Evolutionary conservation across 2,329 filamentous ascomycete genomes (phyloP).

Genomic region (Helminthosporium solani): DNA sequence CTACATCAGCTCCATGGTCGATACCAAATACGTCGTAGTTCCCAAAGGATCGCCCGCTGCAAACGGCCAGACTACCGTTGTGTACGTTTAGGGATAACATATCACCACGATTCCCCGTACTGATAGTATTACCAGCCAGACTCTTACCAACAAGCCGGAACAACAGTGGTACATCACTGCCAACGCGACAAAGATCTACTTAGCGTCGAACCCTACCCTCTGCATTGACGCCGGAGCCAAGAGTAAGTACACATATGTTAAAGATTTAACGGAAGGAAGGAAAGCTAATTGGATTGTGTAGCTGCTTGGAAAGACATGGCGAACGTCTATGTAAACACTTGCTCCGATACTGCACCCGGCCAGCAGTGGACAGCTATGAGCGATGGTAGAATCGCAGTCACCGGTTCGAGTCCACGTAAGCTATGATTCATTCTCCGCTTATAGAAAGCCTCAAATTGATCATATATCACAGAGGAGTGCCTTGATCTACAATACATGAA

Average conservation of each 20-base stretch:
- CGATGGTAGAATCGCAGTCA: conserved; percentile 31
- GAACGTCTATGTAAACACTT: conserved; percentile 26
- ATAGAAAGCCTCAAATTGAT: background rate
- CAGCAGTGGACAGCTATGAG: conserved; percentile 32
- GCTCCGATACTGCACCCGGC: conserved; percentile 19
- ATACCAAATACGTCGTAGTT: conserved; percentile 30
- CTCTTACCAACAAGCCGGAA: conserved; percentile 20
- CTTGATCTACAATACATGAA: conserved; percentile 35
- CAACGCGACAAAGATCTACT: conserved; percentile 27
- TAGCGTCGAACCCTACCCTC: conserved; percentile 25
- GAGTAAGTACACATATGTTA: conserved; percentile 9
- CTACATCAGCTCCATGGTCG: conserved; percentile 32
- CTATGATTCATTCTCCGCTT: background rate
- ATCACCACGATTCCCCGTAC: background rate
- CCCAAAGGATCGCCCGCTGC: conserved; percentile 20
- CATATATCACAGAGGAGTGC: conserved; percentile 22
- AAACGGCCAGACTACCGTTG: conserved; percentile 23
- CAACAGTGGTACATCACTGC: conserved; percentile 33
- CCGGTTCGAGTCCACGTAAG: conserved; percentile 21
- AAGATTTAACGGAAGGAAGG: background rate
- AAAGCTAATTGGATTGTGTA: conserved; percentile 1
- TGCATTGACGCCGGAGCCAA: conserved; percentile 34
- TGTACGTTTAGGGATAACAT: conserved; percentile 16
- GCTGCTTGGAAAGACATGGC: conserved; percentile 38
- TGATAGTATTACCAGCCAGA: conserved; percentile 20